A percentile compares a stretch with the other conserved stretches of the same genome.
phyloP scores from a whole-genome alignment of 495 filamentous ascomycete species.

The Tuber melanosporum region DNA sequence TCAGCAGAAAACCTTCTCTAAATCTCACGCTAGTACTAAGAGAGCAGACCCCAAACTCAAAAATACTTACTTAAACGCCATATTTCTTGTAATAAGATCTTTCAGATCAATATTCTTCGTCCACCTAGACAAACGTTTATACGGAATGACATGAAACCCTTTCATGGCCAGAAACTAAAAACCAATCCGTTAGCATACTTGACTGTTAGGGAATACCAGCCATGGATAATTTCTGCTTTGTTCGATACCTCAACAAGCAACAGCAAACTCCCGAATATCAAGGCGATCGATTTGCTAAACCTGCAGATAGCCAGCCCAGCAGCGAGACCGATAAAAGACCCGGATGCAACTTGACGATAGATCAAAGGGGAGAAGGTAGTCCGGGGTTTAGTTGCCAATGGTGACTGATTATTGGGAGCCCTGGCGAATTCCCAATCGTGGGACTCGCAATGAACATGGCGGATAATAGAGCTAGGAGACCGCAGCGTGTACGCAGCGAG shows the following conservation, averaged over 20 bases:
- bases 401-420: not conserved
- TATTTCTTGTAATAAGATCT: constrained; percentile 32
- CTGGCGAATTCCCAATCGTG: not conserved
- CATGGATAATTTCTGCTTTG: not conserved
- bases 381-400: constrained; percentile 14
- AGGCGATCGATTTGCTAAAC: constrained; percentile 35
- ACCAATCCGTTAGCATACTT: not conserved
- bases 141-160: constrained; percentile 32
- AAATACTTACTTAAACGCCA: constrained; percentile 36
- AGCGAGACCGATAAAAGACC: constrained; percentile 36
- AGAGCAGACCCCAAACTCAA: not conserved
- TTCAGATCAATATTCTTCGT: constrained; percentile 33
- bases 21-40: not conserved
- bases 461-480: not conserved
- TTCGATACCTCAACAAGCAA: constrained; percentile 33
- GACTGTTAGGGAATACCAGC: not conserved
- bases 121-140: constrained; percentile 23
- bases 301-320: constrained; percentile 30
- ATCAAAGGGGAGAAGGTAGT: constrained; percentile 28
- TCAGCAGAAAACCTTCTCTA: not conserved
- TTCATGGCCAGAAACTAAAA: constrained; percentile 29
- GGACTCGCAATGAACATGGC: not conserved
- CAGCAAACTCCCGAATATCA: constrained; percentile 30
- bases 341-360: constrained; percentile 37
- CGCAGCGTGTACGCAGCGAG: constrained; percentile 23